Base-by-base conservation (phyloP, 805 yeast species). In the Metschnikowia kunwiensis region DNA sequence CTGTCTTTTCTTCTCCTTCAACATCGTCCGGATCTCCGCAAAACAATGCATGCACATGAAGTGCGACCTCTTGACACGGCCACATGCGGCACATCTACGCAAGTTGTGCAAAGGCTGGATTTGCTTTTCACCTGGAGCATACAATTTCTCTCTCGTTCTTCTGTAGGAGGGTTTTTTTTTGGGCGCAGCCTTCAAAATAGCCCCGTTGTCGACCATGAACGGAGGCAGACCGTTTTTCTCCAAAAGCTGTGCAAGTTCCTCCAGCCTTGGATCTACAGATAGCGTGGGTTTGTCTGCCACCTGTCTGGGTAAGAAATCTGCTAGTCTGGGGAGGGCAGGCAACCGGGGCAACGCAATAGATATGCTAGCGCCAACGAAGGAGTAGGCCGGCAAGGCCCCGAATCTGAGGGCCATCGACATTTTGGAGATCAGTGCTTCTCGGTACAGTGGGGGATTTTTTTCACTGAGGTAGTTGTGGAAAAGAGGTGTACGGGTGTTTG, bases 1-100 rank as follows among this genome's bases (percentile, higher is more conserved):
- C 11, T 42, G 53, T 44, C 55, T 51, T 53, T 65, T 67, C 38
- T 70, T 68, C 24, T 61, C 63, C 49, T 77, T 82, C 86, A 96
- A 86, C 28, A 82, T 69, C 39, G 74, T 68, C 58, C 78, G 81
- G 54, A 93, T 83, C 57, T 88, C 88, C 21, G 74, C 77, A 40
- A 86, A 89, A 66, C 98, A 91, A 54, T 84, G 77, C 94, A 87
- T 86, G 64, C 98, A 91, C 51, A 91, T 70, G 39, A 88, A 80
- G 61, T 93, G 95, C 1, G 93, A 79, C 55, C 96, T 75, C 65
- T 91, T 93, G 51, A 78, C 82, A 44, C 85, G 82, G 28, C 98
- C 98, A 66, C 98, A 91, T 0, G 96, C 82, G 3, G 97, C 97
- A 58, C 98, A 91, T 58, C 95, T 77, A 44, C 83, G 86, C 53